Conservation (phyloP, 306 rosid genomes). For the Trichosanthes cucumerina region DNA sequence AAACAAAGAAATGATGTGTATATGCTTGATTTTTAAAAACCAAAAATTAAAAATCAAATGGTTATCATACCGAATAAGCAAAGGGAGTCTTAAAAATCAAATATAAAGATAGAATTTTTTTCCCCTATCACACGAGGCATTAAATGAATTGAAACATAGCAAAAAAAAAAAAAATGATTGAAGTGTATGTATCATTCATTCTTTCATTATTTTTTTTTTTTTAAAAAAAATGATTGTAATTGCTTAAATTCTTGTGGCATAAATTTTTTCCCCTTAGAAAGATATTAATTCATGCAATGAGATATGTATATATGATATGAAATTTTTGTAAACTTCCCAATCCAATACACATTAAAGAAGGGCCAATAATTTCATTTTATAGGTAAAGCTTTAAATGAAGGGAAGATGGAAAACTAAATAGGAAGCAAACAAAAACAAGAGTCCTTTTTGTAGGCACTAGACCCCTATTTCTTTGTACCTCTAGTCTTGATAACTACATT, state of each 20-base stretch:
- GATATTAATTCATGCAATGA: neutral
- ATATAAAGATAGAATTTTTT: too few species aligned
- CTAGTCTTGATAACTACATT: neutral
- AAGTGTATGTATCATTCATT: too few species aligned
- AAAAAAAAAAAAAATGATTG: too few species aligned
- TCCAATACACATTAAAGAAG: neutral
- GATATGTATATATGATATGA: neutral
- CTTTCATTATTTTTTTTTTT: too few species aligned
- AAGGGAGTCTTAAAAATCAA: too few species aligned
- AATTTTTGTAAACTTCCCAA: neutral
- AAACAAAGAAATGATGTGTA: too few species aligned
- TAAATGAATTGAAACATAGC: too few species aligned
- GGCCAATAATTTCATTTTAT: neutral
- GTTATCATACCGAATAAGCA: too few species aligned
- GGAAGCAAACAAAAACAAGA: neutral
- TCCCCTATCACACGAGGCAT: too few species aligned
- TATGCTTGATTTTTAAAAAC: too few species aligned
- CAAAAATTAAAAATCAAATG: too few species aligned
- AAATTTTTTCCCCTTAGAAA: neutral
- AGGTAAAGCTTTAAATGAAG: constrained; percentile 6
- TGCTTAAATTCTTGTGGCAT: neutral
- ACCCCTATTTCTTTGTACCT: constrained; percentile 1
- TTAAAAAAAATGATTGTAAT: too few species aligned
- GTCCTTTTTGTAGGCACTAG: constrained; percentile 1
- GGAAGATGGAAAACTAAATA: constrained; percentile 8